Evolutionary conservation across 1,139 yeast species (phyloP).

Genomic region (Debaryomyces sp.): DNA sequence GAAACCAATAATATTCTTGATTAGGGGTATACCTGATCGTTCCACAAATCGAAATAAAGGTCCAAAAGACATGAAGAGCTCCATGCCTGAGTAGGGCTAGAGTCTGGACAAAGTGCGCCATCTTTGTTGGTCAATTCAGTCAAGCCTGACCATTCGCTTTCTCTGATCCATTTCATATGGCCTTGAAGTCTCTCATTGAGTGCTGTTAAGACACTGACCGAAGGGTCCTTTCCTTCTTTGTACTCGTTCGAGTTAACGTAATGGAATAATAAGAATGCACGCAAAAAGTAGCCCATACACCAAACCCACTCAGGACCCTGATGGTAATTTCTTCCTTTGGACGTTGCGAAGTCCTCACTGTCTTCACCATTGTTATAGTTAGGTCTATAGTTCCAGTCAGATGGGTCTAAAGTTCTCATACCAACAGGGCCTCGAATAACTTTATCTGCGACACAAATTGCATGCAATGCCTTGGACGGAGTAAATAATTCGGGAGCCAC

Average conservation of each 20-base stretch:
- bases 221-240: constrained; percentile 33
- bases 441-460: constrained; percentile 71
- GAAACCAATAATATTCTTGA: background rate
- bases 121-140: constrained; percentile 90
- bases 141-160: constrained; percentile 89
- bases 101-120: constrained; percentile 79
- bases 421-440: constrained; percentile 87
- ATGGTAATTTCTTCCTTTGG: constrained; percentile 95
- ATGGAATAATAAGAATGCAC: constrained; percentile 70
- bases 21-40: background rate
- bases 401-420: constrained; percentile 89
- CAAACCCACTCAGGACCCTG: constrained; percentile 99
- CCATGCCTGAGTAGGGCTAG: constrained; percentile 98
- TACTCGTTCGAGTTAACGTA: constrained; percentile 29
- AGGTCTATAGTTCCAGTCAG: constrained; percentile 89
- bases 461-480: constrained; percentile 57
- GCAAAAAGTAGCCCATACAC: constrained; percentile 82
- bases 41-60: constrained; percentile 61
- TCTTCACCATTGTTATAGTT: constrained; percentile 82
- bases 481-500: constrained; percentile 93
- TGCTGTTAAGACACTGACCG: constrained; percentile 32
- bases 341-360: constrained; percentile 82
- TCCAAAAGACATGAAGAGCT: constrained; percentile 85
- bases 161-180: constrained; percentile 69
- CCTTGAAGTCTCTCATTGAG: constrained; percentile 60